A percentile compares a stretch with the other conserved stretches of the same genome.
These are phyloP conservation scores for Thamnidium elegans DNA, from an alignment of 192 early-diverging fungal species.

Conservation along the genomic window DNA sequence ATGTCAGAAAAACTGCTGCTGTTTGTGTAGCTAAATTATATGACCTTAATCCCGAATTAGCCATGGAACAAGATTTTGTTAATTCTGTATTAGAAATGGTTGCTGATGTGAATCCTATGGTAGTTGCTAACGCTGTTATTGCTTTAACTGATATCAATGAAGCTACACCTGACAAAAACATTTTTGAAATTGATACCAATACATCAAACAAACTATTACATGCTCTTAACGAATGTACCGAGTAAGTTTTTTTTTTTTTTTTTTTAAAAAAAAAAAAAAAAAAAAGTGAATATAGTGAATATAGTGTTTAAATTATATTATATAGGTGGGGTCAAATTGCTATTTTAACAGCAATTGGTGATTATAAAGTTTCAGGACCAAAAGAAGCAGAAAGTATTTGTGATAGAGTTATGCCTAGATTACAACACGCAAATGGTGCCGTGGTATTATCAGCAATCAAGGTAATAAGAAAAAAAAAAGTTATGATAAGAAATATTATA, in stretches of 20 bases:
- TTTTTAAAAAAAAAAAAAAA: no score
- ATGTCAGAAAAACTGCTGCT: constrained; percentile 96
- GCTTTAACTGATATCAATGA: constrained; percentile 91
- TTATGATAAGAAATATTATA: neutral
- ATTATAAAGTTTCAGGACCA: constrained; percentile 70
- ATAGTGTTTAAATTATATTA: neutral
- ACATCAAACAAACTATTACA: constrained; percentile 81
- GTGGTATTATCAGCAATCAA: constrained; percentile 91
- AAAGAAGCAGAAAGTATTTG: constrained; percentile 87
- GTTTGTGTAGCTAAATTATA: constrained; percentile 95
- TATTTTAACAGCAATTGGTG: constrained; percentile 81
- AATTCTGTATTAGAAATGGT: constrained; percentile 80
- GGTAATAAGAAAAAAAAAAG: constrained; percentile 30
- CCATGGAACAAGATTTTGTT: constrained; percentile 94
- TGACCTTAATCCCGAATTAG: constrained; percentile 81
- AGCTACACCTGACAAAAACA: constrained; percentile 57
- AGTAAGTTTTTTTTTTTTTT: constrained; percentile 45
- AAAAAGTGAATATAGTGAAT: no score
- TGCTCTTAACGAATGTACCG: constrained; percentile 96
- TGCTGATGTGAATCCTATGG: constrained; percentile 96
- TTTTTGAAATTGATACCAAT: constrained; percentile 73
- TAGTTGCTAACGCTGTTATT: constrained; percentile 92
- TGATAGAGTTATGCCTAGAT: constrained; percentile 86
- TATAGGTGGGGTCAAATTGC: constrained; percentile 92
- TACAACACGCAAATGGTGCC: constrained; percentile 96